Conservation (phyloP, 2,329 filamentous ascomycete genomes). For the Penicillium thymicola region DNA sequence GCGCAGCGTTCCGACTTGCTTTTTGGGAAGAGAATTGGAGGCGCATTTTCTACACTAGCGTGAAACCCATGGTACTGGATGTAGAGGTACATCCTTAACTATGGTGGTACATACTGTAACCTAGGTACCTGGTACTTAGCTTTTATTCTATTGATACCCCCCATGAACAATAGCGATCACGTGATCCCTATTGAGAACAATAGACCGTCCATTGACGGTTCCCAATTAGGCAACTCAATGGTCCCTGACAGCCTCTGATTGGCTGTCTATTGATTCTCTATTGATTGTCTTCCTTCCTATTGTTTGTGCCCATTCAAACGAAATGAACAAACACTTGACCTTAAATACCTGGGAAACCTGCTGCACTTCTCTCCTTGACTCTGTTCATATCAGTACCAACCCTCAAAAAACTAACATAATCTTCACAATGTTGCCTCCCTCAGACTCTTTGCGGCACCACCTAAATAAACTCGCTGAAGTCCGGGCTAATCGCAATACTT, state of each 20-base stretch:
- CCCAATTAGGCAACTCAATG: conserved; percentile 8
- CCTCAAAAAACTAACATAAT: neutral
- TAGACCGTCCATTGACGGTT: neutral
- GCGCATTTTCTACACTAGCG: conserved; percentile 13
- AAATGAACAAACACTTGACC: neutral
- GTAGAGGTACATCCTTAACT: neutral
- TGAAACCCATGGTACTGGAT: neutral
- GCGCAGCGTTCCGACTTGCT: conserved; percentile 21
- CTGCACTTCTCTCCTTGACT: neutral
- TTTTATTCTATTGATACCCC: conserved; percentile 1
- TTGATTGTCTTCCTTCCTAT: conserved; percentile 5
- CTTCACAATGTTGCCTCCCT: conserved; percentile 28
- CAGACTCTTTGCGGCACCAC: conserved; percentile 29
- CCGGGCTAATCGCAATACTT: conserved; percentile 16
- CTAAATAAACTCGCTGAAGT: conserved; percentile 27
- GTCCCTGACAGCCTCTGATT: neutral
- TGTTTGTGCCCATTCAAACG: conserved; percentile 4
- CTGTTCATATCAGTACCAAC: neutral
- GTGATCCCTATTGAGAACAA: conserved; percentile 11
- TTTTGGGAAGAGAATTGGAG: conserved; percentile 21
- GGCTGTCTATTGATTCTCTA: conserved; percentile 5
- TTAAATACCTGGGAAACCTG: neutral
- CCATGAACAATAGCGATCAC: conserved; percentile 8
- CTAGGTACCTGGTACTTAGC: conserved; percentile 1
- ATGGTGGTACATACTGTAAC: neutral